Evolutionary conservation across 1,284 basidiomycete genomes (phyloP).

Genomic region (Cystobasidium slooffiae): DNA sequence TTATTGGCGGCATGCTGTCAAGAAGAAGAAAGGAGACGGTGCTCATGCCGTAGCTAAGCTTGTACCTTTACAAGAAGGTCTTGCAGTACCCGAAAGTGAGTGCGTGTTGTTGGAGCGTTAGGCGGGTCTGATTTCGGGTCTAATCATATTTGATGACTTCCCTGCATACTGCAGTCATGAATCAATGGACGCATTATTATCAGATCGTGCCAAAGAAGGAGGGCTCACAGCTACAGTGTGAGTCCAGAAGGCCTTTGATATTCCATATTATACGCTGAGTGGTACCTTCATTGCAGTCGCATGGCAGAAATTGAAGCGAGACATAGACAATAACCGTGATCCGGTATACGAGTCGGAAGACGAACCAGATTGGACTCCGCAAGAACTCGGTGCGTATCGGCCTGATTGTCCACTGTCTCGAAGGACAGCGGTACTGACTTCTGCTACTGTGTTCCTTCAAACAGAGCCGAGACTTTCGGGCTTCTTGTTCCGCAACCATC

Average conservation of each 20-base stretch:
- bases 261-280: not conserved
- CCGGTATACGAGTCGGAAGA: slow-evolving; percentile 39
- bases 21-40: slow-evolving; percentile 6
- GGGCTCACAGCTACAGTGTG: not conserved
- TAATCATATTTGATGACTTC: not conserved
- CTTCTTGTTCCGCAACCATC: slow-evolving; percentile 29
- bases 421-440: no score
- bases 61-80: slow-evolving; percentile 6
- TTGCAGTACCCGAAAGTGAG: slow-evolving; percentile 22
- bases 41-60: slow-evolving; percentile 9
- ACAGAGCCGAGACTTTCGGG: slow-evolving; percentile 26
- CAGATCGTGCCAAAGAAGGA: slow-evolving; percentile 11
- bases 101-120: no score
- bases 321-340: slow-evolving; percentile 15
- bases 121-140: not conserved
- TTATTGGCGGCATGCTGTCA: not conserved
- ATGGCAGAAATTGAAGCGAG: slow-evolving; percentile 29
- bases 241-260: not conserved
- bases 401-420: no score
- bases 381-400: slow-evolving; percentile 16
- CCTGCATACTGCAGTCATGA: not conserved
- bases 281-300: not conserved
- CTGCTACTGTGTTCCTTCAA: not conserved
- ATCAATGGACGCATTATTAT: slow-evolving; percentile 21
- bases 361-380: slow-evolving; percentile 17